Base-by-base conservation (phyloP, 192 early-diverging fungal species). In the Piromyces sp. region DNA sequence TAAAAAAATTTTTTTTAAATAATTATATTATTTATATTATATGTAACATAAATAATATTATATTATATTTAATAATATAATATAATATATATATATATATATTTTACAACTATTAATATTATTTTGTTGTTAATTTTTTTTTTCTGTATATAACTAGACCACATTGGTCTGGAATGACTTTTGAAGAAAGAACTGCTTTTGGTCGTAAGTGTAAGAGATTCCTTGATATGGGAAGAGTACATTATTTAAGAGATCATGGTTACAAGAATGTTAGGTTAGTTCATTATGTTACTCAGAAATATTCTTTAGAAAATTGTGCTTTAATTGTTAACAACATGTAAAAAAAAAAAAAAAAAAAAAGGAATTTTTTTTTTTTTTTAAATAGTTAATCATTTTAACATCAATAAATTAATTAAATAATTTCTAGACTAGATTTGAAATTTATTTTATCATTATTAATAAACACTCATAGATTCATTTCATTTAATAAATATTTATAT, bases 201-300 rank as follows among this genome's bases (percentile, higher is more conserved):
- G 95, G 95, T 0, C 88, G 88, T 33, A 86, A 91, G 36, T 91
- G 92, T 80, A 97, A 97, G 83, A 87, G 95, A 26, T 82, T 95
- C n/a, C 51, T 96, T 58, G 95, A 97, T 81, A 83, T 87, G 78
- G 95, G 95, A 12, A 87, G 95, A 29, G 84, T 88, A 1, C 79
- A 84, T 19, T 93, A 87, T 33, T 82, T 96, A 36, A 80, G 83
- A 28, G 79, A 87, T 7, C 51, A 68, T 28, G 51, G 51, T n/a
- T 68, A 68, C 11, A 68, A 68, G 11, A n/a, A 68, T n/a, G 51
- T 68, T 11, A 26, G 26, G 1, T 68, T 68, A 68, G 51, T 68
- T 11, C 51, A 68, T 9, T 68, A 68, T 9, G 51, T 68, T 68
- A 68, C 51, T 9, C 51, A 68, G n/a, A 68, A 68, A 5, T 68